Base-by-base conservation (phyloP, 306 rosid genomes). In the Sicyos edulis region DNA sequence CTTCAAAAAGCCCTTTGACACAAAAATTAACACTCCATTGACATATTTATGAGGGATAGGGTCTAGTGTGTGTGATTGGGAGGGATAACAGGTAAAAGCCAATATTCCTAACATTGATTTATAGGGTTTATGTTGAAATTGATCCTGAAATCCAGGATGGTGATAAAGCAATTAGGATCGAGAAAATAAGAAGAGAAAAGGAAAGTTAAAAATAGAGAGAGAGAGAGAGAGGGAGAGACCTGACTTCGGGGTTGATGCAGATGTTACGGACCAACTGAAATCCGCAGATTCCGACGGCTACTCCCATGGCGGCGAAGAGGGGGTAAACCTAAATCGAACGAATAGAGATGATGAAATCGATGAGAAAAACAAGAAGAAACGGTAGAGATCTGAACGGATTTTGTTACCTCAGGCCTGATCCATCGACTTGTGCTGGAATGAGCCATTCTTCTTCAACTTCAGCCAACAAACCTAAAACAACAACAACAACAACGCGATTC, bases 211-310 rank as follows among this genome's bases (percentile, higher is more conserved):
- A 4, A 5, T 7, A 7, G 72, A 17, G 34, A 60, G 16, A 74
- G 42, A 6, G 8, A 6, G 3, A 37, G 4, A 37, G 6, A 37
- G 6, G 78, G 26, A 54, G 6, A 15, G 42, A 92, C 99, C 97
- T 93, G 85, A 93, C 99, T 88, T 91, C 99, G 71, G 99, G 99
- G 74, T 93, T 93, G 87, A 88, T 86, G 74, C 79, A 73, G 81
- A 93, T 74, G 49, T 93, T 84, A 37, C 99, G 97, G 75, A 80
- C 83, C 68, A 93, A 57, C 77, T 80, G 84, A 10, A 93, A 78
- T 0, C 89, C 96, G 54, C 99, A 93, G 79, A 93, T 93, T 71
- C 96, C 99, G 10, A 93, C 17, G 63, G 99, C 99, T 20, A 29
- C 92, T 69, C 95, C 97, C 19, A 85, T 87, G 8, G 99, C 92